Evolutionary conservation across 2,329 filamentous ascomycete species (phyloP), one percentile per base, ranked within the genome.

Genomic region (Pseudogymnoascus sp.): DNA sequence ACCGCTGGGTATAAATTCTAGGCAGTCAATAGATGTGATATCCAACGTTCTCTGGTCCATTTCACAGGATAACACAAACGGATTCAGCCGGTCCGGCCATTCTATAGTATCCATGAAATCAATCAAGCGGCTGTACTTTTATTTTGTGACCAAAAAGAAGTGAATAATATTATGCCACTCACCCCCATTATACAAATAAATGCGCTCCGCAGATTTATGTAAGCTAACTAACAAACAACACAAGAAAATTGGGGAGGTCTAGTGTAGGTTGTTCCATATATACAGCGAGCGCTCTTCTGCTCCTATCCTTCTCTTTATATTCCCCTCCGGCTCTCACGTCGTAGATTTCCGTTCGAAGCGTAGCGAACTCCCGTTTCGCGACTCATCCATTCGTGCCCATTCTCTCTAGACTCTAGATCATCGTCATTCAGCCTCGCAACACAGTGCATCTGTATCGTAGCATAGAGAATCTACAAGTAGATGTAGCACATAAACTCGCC

Each of bases 111-210:
- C 26, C 41, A 30, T n/a, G 3, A 2, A 28, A 18, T 30, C 23
- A 52, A 41, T 10, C 8, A 13, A 23, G 5, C 2, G 8, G 19
- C 10, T 13, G 10, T 3, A 19, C 37, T 38, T 1, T 13, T 3
- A 23, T 3, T 23, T 10, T 52, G 45, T 30, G 45, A 52, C 26
- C 45, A 5, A 30, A 38, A 38, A 52, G 45, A 52, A 52, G 45
- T 52, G 30, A 52, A 52, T 41, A 41, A 23, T 52, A 52, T 52
- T 52, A 52, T 30, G n/a, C 45, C 45, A 15, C 10, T 26, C 23
- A 18, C 41, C n/a, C n/a, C 45, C 45, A 52, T 52, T 52, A 52
- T 12, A 52, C 45, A 52, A 52, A 52, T 30, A 30, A 52, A 48
- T 30, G n/a, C 23, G 45, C 45, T 52, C n/a, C 26, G 23, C 26